Evolutionary conservation across 2,329 filamentous ascomycete species (phyloP).

Genomic region (Hortaea sp.): DNA sequence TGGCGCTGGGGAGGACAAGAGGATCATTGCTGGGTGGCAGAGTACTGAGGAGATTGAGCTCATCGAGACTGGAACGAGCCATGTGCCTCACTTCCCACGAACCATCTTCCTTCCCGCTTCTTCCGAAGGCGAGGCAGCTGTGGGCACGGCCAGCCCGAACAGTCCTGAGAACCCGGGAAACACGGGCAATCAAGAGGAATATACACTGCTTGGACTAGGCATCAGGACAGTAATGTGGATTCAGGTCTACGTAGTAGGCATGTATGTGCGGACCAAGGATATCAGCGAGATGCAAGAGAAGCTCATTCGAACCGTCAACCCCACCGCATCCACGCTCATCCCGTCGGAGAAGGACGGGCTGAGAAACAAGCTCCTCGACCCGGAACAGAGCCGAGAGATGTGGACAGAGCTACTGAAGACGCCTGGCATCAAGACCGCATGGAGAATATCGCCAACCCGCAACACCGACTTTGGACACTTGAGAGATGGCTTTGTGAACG

Average conservation of each 20-base stretch:
- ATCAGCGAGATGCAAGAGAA: constrained; percentile 69
- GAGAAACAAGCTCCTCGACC: constrained; percentile 58
- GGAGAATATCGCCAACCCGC: constrained; percentile 79
- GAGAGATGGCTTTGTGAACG: constrained; percentile 80
- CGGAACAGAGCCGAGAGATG: constrained; percentile 55
- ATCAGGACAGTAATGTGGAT: constrained; percentile 84
- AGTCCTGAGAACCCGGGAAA: constrained; percentile 23
- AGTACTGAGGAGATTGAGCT: constrained; percentile 54
- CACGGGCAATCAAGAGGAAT: constrained; percentile 49
- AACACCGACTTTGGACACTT: constrained; percentile 93
- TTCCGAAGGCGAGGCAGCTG: constrained; percentile 5
- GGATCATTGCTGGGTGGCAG: constrained; percentile 34
- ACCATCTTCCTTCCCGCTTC: constrained; percentile 51
- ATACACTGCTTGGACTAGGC: constrained; percentile 79
- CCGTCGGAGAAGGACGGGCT: constrained; percentile 69
- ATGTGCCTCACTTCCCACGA: constrained; percentile 70
- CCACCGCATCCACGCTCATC: constrained; percentile 71
- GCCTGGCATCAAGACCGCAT: constrained; percentile 60
- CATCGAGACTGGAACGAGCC: constrained; percentile 69
- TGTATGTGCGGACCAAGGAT: constrained; percentile 79
- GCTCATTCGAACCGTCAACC: constrained; percentile 66
- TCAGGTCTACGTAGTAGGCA: constrained; percentile 87
- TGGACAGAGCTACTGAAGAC: constrained; percentile 64
- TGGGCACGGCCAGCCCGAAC: constrained; percentile 17
- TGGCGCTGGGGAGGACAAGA: constrained; percentile 48